Base-by-base conservation (phyloP, 768 basidiomycete species). In the Tulasnella sp. region DNA sequence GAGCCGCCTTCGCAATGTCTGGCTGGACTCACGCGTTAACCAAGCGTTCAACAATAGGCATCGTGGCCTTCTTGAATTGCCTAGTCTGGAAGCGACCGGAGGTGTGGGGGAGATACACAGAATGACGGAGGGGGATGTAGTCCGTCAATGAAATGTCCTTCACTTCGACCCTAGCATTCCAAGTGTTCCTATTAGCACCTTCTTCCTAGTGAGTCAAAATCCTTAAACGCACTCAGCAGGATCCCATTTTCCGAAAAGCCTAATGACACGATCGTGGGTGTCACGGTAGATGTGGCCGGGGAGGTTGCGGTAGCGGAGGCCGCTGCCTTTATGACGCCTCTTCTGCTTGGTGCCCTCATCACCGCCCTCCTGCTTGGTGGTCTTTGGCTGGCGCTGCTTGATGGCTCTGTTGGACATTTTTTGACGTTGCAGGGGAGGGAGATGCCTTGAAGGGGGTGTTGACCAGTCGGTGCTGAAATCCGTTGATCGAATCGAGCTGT, bases 61-160 rank as follows among this genome's bases (percentile, higher is more conserved):
- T 99, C 72, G 96, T 90, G 4, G 91, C 92, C 83, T 99, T 99
- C 80, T 93, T 97, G 84, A 98, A 99, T 74, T 97, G 93, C 78
- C 97, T 97, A 79, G 93, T 93, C 68, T 93, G 90, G 72, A 97
- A 98, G 73, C 96, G 90, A 64, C 96, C 96, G 63, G 94, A 93
- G 61, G 96, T 99, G 80, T 99, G 94, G 60, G 94, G 94, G 58
- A 96, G 74, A 75, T 91, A 98, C 69, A 97, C 94, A 50, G 92
- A 84, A 71, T 96, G 89, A 69, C 89, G 89, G 73, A 94, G 85
- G 78, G 98, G 93, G 73, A 99, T 96, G 83, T 99, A 98, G 74
- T 99, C 96, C 58, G 88, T 87, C 66, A 99, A 74, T 65, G 96
- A 99, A 73, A 99, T 98, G 69, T 99, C 96, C 76, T 96, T 96